These are phyloP conservation scores for Carallia brachiata DNA, from an alignment of 345 rosid genomes.

Conservation along the genomic window DNA sequence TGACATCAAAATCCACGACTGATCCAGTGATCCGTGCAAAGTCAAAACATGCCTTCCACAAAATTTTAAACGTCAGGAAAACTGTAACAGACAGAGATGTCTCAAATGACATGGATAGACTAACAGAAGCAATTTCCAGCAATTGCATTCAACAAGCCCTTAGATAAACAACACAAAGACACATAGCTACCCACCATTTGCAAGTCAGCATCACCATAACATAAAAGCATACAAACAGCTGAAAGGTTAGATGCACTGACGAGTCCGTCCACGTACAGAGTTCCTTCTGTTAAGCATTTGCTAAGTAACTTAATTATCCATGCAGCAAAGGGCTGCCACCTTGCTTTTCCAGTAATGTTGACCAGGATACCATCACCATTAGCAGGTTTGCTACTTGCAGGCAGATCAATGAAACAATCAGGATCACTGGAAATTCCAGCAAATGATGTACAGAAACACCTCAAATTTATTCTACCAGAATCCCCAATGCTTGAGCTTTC, in stretches of 20 bases:
- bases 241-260: constrained; percentile 57
- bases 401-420: constrained; percentile 61
- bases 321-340: constrained; percentile 83
- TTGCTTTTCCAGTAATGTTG: constrained; percentile 48
- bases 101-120: constrained; percentile 23
- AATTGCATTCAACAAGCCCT: constrained; percentile 18
- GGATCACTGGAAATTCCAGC: constrained; percentile 49
- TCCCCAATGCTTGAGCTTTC: constrained; percentile 29
- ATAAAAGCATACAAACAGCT: constrained; percentile 69
- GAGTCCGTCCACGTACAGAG: constrained; percentile 82
- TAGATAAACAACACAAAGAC: constrained; percentile 13
- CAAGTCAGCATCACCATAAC: constrained; percentile 73
- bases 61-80: constrained; percentile 53
- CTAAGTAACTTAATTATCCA: constrained; percentile 76
- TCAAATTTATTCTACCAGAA: constrained; percentile 36
- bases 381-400: constrained; percentile 51
- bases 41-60: constrained; percentile 92
- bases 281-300: constrained; percentile 89
- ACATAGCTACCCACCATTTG: constrained; percentile 66
- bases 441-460: constrained; percentile 67
- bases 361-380: constrained; percentile 69
- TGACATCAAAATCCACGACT: constrained; percentile 51
- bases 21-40: constrained; percentile 72
- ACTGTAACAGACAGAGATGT: constrained; percentile 23
- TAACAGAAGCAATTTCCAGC: constrained; percentile 17